Conservation (phyloP, 2,329 filamentous ascomycete genomes). For the Malbranchea zuffiana region DNA sequence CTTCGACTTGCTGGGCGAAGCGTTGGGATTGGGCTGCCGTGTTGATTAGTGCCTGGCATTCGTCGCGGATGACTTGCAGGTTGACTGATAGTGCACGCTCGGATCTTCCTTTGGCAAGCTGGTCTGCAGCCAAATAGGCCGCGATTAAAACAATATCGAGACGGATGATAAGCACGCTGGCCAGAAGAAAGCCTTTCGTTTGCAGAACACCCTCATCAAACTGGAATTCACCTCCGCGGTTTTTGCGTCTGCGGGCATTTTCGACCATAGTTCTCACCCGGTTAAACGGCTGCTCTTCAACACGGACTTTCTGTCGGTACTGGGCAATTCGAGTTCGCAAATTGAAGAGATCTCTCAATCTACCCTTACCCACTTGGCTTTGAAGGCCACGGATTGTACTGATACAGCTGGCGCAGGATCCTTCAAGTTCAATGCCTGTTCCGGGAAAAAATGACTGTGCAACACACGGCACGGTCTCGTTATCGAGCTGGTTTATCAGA, state of each 20-base stretch:
- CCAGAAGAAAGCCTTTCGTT: constrained; percentile 33
- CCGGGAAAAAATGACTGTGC: no score
- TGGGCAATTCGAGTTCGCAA: constrained; percentile 22
- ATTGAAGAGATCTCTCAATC: constrained; percentile 19
- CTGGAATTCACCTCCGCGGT: constrained; percentile 17
- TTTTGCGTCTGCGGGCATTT: constrained; percentile 22
- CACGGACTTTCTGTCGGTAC: constrained; percentile 25
- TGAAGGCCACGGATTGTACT: no score
- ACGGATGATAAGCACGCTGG: constrained; percentile 36
- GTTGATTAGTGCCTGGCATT: constrained; percentile 35
- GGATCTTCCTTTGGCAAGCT: constrained; percentile 19
- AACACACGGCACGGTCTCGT: no score
- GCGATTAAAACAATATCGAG: constrained; percentile 31
- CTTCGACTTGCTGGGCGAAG: constrained; percentile 40
- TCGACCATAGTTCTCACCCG: constrained; percentile 28
- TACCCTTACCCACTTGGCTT: no score
- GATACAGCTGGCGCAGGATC: no score
- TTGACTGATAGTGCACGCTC: constrained; percentile 19
- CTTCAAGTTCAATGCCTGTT: no score
- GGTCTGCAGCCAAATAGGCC: constrained; percentile 37
- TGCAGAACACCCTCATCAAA: constrained; percentile 26
- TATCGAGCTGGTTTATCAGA: no score
- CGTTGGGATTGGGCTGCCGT: constrained; percentile 28
- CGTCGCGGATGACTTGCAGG: constrained; percentile 26
- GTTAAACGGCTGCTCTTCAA: constrained; percentile 32